These are phyloP conservation scores for Talaromyces verruculosus DNA, from an alignment of 2,329 filamentous ascomycete genomes.

Conservation along the genomic window DNA sequence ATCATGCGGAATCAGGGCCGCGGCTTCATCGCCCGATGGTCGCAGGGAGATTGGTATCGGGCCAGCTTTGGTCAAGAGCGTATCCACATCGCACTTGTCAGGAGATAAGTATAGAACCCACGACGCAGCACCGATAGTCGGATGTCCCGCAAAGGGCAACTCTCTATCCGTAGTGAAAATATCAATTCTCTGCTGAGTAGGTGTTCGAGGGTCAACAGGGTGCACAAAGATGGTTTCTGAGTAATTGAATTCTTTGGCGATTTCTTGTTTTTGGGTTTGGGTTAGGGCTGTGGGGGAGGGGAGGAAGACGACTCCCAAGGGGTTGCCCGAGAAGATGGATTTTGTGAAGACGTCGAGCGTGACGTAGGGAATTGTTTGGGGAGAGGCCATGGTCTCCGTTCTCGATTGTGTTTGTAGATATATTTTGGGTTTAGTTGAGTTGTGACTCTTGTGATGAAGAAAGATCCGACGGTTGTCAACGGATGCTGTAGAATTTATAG, in stretches of 20 bases:
- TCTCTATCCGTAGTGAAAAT: conserved; percentile 56
- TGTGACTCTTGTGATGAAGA: not conserved
- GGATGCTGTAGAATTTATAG: not conserved
- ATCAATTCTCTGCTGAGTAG: conserved; percentile 41
- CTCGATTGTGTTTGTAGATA: not conserved
- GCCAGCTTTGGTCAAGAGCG: conserved; percentile 58
- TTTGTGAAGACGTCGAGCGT: conserved; percentile 48
- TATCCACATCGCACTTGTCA: conserved; percentile 26
- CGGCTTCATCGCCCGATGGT: conserved; percentile 19
- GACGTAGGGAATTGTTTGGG: conserved; percentile 16
- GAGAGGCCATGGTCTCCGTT: not conserved
- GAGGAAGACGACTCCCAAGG: conserved; percentile 56
- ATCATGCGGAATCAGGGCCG: conserved; percentile 36
- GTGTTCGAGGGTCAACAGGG: conserved; percentile 21
- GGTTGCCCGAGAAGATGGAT: conserved; percentile 51
- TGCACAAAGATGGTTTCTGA: conserved; percentile 60
- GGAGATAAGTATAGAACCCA: conserved; percentile 41
- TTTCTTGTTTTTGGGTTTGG: conserved; percentile 53
- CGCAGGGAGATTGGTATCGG: conserved; percentile 49
- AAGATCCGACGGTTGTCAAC: not conserved
- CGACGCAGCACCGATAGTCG: conserved; percentile 57
- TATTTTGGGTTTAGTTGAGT: not conserved
- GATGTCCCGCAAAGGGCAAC: conserved; percentile 60
- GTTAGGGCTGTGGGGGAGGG: conserved; percentile 36
- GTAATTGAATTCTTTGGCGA: conserved; percentile 59